These are phyloP conservation scores for Erodium moschatum DNA, from an alignment of 441 rosid genomes.

Conservation along the genomic window DNA sequence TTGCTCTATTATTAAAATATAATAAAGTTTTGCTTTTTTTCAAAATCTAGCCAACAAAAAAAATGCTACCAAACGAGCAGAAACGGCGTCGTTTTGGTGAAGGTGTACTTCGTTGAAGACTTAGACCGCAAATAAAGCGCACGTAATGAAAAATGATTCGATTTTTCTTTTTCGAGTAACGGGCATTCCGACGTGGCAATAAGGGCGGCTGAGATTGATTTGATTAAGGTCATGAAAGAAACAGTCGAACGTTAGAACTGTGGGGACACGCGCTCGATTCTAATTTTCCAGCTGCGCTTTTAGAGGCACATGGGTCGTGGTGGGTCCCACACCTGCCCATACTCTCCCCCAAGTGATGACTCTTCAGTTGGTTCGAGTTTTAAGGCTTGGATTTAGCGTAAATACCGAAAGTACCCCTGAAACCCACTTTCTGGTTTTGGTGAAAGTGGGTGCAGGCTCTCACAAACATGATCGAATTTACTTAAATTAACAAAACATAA, in stretches of 20 bases:
- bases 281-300: not conserved
- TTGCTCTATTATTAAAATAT: not conserved
- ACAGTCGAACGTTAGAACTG: constrained; percentile 9
- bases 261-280: not conserved
- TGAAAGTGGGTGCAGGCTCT: no score
- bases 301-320: constrained; percentile 4
- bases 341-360: not conserved
- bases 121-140: constrained; percentile 14
- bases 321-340: constrained; percentile 3
- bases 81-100: not conserved
- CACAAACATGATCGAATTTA: no score
- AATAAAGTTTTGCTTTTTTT: not conserved
- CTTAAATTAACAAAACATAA: no score
- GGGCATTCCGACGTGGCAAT: constrained; percentile 18
- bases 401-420: not conserved
- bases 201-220: not conserved
- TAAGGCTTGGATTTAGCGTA: not conserved
- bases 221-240: no score
- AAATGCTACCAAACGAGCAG: not conserved
- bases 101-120: no score
- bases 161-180: not conserved
- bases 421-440: not conserved
- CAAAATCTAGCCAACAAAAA: constrained; percentile 4
- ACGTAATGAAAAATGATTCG: not conserved
- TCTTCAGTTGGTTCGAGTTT: not conserved